A percentile compares a stretch with the other conserved stretches of the same genome.
phyloP scores from a whole-genome alignment of 2,329 filamentous ascomycete genomes.

The Cladosporium cucumerinum region DNA sequence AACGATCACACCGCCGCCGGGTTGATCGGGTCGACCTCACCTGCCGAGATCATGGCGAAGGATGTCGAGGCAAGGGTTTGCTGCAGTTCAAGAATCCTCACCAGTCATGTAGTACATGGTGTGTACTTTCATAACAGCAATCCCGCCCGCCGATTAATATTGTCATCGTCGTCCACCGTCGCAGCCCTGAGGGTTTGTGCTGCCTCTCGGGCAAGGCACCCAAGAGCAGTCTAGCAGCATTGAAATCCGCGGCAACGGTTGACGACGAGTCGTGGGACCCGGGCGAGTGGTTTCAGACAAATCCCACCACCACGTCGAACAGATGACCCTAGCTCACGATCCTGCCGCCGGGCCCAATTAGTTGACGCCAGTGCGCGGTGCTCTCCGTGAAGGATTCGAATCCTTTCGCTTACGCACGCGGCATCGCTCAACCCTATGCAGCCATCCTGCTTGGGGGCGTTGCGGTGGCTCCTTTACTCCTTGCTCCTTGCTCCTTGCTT shows the following conservation, averaged over 20 bases:
- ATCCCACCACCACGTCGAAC: constrained; percentile 14
- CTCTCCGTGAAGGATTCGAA: constrained; percentile 15
- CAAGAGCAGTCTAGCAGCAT: constrained; percentile 4
- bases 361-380: constrained; percentile 3
- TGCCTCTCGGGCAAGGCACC: background rate
- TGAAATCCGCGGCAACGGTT: background rate
- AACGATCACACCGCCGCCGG: background rate
- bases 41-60: background rate
- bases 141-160: background rate
- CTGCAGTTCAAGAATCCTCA: background rate
- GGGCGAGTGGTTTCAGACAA: constrained; percentile 16
- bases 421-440: constrained; percentile 11
- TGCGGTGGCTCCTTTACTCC: background rate
- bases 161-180: background rate
- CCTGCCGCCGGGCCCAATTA: constrained; percentile 1
- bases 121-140: background rate
- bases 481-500: background rate
- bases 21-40: background rate
- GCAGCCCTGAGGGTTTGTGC: background rate
- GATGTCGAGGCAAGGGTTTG: background rate
- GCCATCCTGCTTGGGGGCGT: background rate
- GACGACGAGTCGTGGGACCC: constrained; percentile 2
- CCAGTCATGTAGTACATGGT: background rate
- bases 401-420: constrained; percentile 17
- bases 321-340: constrained; percentile 15